Evolutionary conservation across 169 alveolate species (phyloP).

Genomic region (Plasmodium coatneyi): DNA sequence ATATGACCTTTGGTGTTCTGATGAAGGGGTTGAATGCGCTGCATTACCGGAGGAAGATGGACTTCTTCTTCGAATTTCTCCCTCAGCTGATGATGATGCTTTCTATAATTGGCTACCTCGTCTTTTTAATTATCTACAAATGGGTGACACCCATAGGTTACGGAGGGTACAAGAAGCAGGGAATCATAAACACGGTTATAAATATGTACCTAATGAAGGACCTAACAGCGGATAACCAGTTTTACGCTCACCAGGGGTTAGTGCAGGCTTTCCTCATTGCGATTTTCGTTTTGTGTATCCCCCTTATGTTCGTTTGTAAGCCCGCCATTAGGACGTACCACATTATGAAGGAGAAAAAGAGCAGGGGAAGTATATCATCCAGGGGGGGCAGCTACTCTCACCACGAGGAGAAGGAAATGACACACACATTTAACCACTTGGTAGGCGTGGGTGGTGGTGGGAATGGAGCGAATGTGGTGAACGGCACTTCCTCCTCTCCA

Average conservation of each 20-base stretch:
- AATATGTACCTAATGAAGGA: slow-evolving; percentile 92
- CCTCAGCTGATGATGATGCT: slow-evolving; percentile 97
- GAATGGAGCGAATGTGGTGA: neutral
- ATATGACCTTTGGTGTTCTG: slow-evolving; percentile 95
- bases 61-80: slow-evolving; percentile 96
- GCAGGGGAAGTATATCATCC: neutral
- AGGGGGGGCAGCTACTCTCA: neutral
- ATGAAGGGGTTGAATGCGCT: slow-evolving; percentile 95
- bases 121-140: slow-evolving; percentile 93
- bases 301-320: slow-evolving; percentile 96
- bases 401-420: slow-evolving; percentile 53
- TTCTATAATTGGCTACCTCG: slow-evolving; percentile 96
- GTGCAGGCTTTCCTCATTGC: slow-evolving; percentile 87
- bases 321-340: slow-evolving; percentile 87
- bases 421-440: slow-evolving; percentile 46
- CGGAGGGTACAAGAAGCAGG: slow-evolving; percentile 91
- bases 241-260: slow-evolving; percentile 85
- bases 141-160: slow-evolving; percentile 93
- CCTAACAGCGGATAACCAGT: slow-evolving; percentile 81
- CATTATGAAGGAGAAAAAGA: slow-evolving; percentile 74
- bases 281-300: slow-evolving; percentile 91
- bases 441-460: neutral
- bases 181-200: slow-evolving; percentile 96
- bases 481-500: neutral
- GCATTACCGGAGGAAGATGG: slow-evolving; percentile 90